These are phyloP conservation scores for Umbellularia californica DNA, from an alignment of 164 flowering plant species.

Conservation along the genomic window DNA sequence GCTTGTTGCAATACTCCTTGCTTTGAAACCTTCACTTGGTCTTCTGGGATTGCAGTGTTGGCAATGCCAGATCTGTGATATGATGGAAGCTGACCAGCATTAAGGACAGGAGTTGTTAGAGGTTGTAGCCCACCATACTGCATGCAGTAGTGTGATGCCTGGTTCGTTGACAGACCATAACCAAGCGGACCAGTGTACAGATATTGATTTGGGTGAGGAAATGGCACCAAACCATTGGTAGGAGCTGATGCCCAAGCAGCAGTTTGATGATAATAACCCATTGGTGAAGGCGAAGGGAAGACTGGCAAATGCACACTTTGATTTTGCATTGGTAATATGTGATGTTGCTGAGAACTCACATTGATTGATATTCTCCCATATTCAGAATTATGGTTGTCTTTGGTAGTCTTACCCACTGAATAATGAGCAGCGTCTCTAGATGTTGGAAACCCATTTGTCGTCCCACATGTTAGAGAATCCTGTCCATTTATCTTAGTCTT, in stretches of 20 bases:
- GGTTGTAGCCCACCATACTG: slow-evolving; percentile 55
- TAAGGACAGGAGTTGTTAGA: slow-evolving; percentile 41
- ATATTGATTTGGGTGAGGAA: slow-evolving; percentile 54
- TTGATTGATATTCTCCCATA: slow-evolving; percentile 25
- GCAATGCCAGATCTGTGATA: slow-evolving; percentile 47
- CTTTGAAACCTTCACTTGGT: slow-evolving; percentile 26
- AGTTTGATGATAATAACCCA: slow-evolving; percentile 76
- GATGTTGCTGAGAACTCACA: slow-evolving; percentile 35
- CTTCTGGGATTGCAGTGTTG: slow-evolving; percentile 32
- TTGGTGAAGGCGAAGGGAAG: slow-evolving; percentile 56
- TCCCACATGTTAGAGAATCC: slow-evolving; percentile 22
- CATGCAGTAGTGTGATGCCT: slow-evolving; percentile 55
- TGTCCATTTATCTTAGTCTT: slow-evolving; percentile 19
- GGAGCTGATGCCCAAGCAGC: slow-evolving; percentile 69
- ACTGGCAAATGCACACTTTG: slow-evolving; percentile 52
- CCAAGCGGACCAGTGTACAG: slow-evolving; percentile 51
- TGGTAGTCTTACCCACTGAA: slow-evolving; percentile 14
- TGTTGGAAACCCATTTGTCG: slow-evolving; percentile 12
- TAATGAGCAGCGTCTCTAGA: slow-evolving; percentile 15
- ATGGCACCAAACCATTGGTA: slow-evolving; percentile 59
- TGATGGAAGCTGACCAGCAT: slow-evolving; percentile 46
- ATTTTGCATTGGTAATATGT: slow-evolving; percentile 34
- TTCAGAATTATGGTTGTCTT: slow-evolving; percentile 21
- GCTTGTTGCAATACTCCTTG: slow-evolving; percentile 22
- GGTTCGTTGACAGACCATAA: slow-evolving; percentile 48